phyloP scores from a whole-genome alignment of 805 yeast genomes.

The Cyberlindnera petersonii region DNA sequence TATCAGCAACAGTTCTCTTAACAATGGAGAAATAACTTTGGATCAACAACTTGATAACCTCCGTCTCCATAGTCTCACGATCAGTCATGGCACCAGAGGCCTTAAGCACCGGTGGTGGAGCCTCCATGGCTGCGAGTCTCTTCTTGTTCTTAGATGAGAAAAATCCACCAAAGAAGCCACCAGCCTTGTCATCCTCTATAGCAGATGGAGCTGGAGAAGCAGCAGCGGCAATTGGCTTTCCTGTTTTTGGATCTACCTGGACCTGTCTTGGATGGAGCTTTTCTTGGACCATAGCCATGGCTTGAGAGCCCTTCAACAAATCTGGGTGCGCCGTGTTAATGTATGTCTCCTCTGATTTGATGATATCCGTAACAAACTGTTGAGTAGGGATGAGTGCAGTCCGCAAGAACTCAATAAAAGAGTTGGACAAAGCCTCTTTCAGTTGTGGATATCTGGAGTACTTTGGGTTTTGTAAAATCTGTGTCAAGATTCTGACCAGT shows the following conservation, averaged over 20 bases:
- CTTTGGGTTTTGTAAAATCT: constrained; percentile 75
- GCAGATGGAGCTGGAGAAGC: constrained; percentile 29
- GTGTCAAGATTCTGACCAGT: constrained; percentile 77
- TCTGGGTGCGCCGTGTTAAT: constrained; percentile 98
- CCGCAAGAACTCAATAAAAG: constrained; percentile 75
- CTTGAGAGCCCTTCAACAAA: constrained; percentile 88
- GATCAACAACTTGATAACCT: constrained; percentile 89
- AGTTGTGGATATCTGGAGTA: constrained; percentile 87
- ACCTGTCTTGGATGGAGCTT: constrained; percentile 69
- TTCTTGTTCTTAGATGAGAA: constrained; percentile 90
- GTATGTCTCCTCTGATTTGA: constrained; percentile 84
- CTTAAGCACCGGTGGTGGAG: constrained; percentile 92
- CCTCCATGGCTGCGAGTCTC: constrained; percentile 92
- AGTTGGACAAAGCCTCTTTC: constrained; percentile 79
- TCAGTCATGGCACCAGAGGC: constrained; percentile 91
- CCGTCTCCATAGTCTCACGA: constrained; percentile 94
- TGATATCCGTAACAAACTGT: constrained; percentile 77
- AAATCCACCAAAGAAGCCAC: constrained; percentile 94
- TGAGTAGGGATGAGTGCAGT: constrained; percentile 81
- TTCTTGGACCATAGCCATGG: constrained; percentile 88
- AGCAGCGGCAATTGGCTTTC: constrained; percentile 58
- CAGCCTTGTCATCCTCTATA: constrained; percentile 40
- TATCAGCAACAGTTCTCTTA: constrained; percentile 87
- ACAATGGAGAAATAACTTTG: constrained; percentile 89
- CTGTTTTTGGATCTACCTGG: constrained; percentile 84